phyloP scores from a whole-genome alignment of 306 rosid genomes.

The Morella rubra region DNA sequence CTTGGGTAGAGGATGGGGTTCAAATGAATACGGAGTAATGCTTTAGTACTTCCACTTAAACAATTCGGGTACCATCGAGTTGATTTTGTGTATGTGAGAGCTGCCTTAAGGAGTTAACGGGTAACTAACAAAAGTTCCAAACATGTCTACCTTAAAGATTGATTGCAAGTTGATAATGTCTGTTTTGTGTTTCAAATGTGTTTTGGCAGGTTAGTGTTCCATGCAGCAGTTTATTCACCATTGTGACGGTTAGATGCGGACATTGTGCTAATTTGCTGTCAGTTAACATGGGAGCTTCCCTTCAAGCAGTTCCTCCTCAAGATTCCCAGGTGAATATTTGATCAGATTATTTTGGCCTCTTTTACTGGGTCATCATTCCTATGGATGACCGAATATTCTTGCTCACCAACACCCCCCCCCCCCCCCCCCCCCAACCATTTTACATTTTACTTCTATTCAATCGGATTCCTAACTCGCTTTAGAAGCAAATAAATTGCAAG shows the following conservation, averaged over 20 bases:
- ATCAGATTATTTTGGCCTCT: conserved; percentile 8
- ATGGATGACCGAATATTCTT: conserved; percentile 12
- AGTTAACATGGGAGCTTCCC: conserved; percentile 66
- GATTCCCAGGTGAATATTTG: conserved; percentile 45
- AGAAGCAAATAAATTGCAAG: too few species aligned
- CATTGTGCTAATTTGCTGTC: conserved; percentile 90
- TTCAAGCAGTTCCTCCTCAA: conserved; percentile 59
- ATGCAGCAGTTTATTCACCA: conserved; percentile 55
- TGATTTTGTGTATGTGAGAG: neutral
- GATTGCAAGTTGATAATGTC: conserved; percentile 15
- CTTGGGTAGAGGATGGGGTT: neutral
- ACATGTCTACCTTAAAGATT: neutral
- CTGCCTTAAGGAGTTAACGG: neutral
- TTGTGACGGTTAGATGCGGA: conserved; percentile 95
- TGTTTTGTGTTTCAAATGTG: conserved; percentile 23
- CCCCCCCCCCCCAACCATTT: too few species aligned
- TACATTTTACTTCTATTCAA: too few species aligned
- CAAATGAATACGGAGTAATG: neutral
- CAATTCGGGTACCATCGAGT: neutral
- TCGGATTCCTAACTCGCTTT: neutral
- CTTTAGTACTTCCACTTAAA: neutral
- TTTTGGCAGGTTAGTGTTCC: conserved; percentile 92
- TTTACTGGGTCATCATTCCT: conserved; percentile 4
- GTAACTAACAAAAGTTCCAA: neutral
- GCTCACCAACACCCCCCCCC: too few species aligned